These are phyloP conservation scores for Scedosporium minutisporum DNA, from an alignment of 2,329 filamentous ascomycete species.

Conservation along the genomic window DNA sequence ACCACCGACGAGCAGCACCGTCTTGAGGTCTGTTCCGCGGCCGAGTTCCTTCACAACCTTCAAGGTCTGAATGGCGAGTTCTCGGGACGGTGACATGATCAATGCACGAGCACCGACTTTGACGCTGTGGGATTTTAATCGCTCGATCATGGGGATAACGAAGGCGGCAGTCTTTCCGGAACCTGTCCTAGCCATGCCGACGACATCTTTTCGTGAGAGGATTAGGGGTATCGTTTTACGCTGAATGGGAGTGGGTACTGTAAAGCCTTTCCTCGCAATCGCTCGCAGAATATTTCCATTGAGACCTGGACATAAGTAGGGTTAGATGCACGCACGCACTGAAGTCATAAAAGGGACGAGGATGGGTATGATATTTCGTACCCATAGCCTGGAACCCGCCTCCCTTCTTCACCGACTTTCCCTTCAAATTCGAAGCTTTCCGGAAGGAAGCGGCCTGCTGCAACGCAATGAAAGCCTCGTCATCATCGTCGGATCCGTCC, in stretches of 20 bases:
- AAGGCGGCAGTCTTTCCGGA: conserved; percentile 98
- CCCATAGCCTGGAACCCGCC: conserved; percentile 96
- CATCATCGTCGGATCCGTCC: conserved; percentile 47
- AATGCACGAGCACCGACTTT: conserved; percentile 79
- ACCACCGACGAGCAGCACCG: conserved; percentile 85
- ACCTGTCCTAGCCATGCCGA: conserved; percentile 97
- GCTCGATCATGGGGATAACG: conserved; percentile 96
- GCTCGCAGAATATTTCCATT: conserved; percentile 79
- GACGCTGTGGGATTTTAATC: conserved; percentile 76
- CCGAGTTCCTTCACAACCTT: conserved; percentile 95
- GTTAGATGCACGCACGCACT: background rate
- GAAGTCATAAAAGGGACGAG: background rate
- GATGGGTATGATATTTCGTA: conserved; percentile 20
- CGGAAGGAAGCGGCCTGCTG: conserved; percentile 81
- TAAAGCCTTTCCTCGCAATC: conserved; percentile 89
- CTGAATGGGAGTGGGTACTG: conserved; percentile 93
- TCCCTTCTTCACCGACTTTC: conserved; percentile 82
- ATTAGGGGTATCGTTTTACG: conserved; percentile 91
- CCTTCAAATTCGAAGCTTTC: conserved; percentile 73
- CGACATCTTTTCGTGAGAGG: conserved; percentile 85
- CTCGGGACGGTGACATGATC: conserved; percentile 84
- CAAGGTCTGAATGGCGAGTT: conserved; percentile 86
- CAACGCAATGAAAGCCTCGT: conserved; percentile 85
- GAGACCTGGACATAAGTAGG: conserved; percentile 40
- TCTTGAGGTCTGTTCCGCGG: conserved; percentile 80